Evolutionary conservation across 2,329 filamentous ascomycete genomes (phyloP), one percentile per base, ranked within the genome.

Genomic region (Exophiala oligosperma): DNA sequence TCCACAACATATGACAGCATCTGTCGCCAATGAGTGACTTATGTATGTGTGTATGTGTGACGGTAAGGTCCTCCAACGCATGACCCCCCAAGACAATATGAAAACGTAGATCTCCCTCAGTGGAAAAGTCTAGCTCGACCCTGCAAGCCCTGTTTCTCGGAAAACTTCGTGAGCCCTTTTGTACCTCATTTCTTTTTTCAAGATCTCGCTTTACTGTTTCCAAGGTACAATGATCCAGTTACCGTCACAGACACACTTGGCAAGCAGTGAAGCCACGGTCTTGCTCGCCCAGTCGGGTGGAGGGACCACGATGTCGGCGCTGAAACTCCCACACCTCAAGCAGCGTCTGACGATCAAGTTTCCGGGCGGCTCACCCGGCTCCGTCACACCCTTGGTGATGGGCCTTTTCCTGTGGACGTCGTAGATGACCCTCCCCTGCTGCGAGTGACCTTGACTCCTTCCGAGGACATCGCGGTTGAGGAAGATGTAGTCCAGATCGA

Each of bases 401-500:
- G 52, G 52, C 38, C 48, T 63, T 49, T 67, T 67, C 43, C 62
- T 63, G 46, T 64, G 65, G 3, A 65, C 54, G 53, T 67, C 65
- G 24, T 60, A 66, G 12, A 65, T 50, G 12, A 62, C 17, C 14
- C 44, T 26, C 12, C 28, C 46, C 43, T 48, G 23, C 49, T 57
- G 49, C 21, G 21, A 4, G 29, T 52, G 40, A 28, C 41, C 49
- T 14, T 21, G 24, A 14, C 17, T 47, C 17, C 47, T 37, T 23
- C 59, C 59, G 5, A 56, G 52, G 35, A 65, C 61, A 69, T 94
- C 84, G 49, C 84, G 83, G 74, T 89, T 65, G 53, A 67, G 56
- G 32, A 67, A 63, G 21, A 67, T 49, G 32, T 58, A 59, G 9
- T 62, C 59, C 28, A 59, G 17, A 40, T 65, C 62, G 14, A 63